Conservation (phyloP, 2,329 filamentous ascomycete genomes). For the Dactylonectria macrodidyma region DNA sequence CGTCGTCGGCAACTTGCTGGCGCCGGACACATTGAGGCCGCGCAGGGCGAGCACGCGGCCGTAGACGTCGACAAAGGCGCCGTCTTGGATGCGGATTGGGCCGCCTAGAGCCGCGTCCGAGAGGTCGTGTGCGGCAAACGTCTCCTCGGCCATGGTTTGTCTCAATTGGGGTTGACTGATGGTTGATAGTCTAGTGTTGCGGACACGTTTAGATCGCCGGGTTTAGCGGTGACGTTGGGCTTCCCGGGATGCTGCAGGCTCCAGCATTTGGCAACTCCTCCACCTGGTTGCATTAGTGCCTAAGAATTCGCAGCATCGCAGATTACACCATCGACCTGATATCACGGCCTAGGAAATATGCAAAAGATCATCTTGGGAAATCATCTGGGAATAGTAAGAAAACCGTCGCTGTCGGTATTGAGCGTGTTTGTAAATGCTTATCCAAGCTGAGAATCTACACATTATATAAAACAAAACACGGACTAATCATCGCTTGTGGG, state of each 20-base stretch:
- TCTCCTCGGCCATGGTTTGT: constrained; percentile 36
- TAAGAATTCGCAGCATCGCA: neutral
- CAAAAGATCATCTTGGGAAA: neutral
- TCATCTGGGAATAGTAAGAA: too few species aligned
- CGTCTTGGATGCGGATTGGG: constrained; percentile 47
- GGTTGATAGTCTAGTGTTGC: constrained; percentile 6
- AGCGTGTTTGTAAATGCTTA: neutral
- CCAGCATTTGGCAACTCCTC: neutral
- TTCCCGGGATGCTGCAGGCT: neutral
- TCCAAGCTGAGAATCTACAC: neutral
- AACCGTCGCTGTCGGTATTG: neutral
- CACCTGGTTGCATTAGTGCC: constrained; percentile 4
- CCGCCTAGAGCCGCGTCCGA: constrained; percentile 54
- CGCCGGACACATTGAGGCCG: constrained; percentile 60
- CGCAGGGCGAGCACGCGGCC: constrained; percentile 57
- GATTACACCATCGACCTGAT: neutral
- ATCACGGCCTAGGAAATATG: neutral
- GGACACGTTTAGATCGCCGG: constrained; percentile 19
- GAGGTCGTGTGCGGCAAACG: constrained; percentile 52
- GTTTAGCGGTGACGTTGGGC: neutral
- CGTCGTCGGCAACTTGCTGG: constrained; percentile 57
- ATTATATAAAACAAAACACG: neutral
- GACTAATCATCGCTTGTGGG: neutral
- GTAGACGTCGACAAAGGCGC: constrained; percentile 53
- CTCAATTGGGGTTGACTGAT: neutral